Percentiles rank a stretch among this genome's conserved stretches.
Conservation (phyloP, 1,284 basidiomycete genomes). For the Peniophora sp. region DNA sequence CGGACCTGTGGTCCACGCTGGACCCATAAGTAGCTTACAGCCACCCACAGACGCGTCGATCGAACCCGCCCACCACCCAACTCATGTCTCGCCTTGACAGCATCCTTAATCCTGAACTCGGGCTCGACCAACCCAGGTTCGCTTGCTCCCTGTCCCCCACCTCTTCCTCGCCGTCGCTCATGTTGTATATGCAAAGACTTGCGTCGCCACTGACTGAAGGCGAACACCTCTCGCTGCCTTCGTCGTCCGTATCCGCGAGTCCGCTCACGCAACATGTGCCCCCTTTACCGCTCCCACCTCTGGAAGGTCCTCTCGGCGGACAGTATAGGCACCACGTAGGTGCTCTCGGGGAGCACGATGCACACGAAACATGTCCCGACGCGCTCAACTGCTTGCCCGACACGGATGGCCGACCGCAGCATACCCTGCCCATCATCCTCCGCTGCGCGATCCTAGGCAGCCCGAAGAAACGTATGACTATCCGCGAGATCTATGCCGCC, state of each 20-base stretch:
- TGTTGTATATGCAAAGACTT: neutral
- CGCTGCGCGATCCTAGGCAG: slow-evolving; percentile 75
- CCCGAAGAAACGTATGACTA: slow-evolving; percentile 64
- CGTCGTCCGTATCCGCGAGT: slow-evolving; percentile 6
- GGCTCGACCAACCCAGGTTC: slow-evolving; percentile 14
- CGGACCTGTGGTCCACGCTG: slow-evolving; percentile 14
- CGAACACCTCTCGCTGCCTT: slow-evolving; percentile 1
- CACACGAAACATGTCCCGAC: slow-evolving; percentile 68
- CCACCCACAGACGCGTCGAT: no score
- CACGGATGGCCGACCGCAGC: slow-evolving; percentile 67
- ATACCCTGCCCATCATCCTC: slow-evolving; percentile 73
- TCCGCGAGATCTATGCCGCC: slow-evolving; percentile 73
- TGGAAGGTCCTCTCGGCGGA: no score
- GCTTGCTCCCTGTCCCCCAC: slow-evolving; percentile 14
- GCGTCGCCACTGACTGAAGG: neutral
- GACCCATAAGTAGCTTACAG: slow-evolving; percentile 23
- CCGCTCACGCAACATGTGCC: neutral
- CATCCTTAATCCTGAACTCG: slow-evolving; percentile 27
- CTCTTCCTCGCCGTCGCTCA: neutral
- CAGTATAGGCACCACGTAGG: no score
- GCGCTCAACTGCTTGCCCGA: slow-evolving; percentile 68
- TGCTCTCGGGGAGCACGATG: slow-evolving; percentile 33
- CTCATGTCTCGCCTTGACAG: slow-evolving; percentile 25
- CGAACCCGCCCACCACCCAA: neutral
- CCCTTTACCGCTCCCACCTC: no score